A percentile compares a stretch with the other conserved stretches of the same genome.
These are phyloP conservation scores for Aspergillus leporis DNA, from an alignment of 495 filamentous ascomycete species.

Conservation along the genomic window DNA sequence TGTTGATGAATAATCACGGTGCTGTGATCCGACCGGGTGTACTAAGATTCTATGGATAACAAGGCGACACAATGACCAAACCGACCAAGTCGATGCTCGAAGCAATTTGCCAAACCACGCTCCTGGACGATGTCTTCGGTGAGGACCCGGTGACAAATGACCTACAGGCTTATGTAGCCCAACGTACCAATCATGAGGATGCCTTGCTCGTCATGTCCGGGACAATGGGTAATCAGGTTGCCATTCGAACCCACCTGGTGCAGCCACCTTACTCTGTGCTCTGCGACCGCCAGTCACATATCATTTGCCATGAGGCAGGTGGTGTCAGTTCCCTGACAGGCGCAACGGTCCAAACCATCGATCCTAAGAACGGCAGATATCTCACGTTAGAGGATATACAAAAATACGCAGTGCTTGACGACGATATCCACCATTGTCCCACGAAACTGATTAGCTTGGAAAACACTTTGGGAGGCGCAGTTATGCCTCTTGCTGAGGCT, in stretches of 20 bases:
- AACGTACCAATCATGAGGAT: slow-evolving; percentile 69
- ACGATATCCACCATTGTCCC: slow-evolving; percentile 56
- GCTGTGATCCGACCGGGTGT: neutral
- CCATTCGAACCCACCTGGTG: slow-evolving; percentile 46
- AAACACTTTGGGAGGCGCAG: slow-evolving; percentile 77
- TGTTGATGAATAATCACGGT: neutral
- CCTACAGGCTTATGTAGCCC: slow-evolving; percentile 69
- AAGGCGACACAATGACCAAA: slow-evolving; percentile 79
- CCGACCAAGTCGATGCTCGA: slow-evolving; percentile 79
- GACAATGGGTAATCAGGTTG: slow-evolving; percentile 73
- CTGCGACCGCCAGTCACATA: slow-evolving; percentile 50
- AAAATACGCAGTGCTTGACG: slow-evolving; percentile 43
- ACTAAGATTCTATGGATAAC: slow-evolving; percentile 3
- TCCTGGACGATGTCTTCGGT: slow-evolving; percentile 81
- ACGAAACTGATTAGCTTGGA: slow-evolving; percentile 82
- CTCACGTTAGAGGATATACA: slow-evolving; percentile 77
- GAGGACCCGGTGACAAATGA: slow-evolving; percentile 78
- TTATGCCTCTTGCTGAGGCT: slow-evolving; percentile 74
- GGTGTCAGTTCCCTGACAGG: slow-evolving; percentile 49
- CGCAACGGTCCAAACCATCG: slow-evolving; percentile 40
- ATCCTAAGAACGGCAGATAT: slow-evolving; percentile 63
- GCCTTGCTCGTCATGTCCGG: slow-evolving; percentile 77
- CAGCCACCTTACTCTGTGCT: slow-evolving; percentile 54
- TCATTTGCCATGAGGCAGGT: slow-evolving; percentile 51
- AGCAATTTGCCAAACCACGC: slow-evolving; percentile 56